Conservation (phyloP, 2,329 filamentous ascomycete species). For the Incumbomyces lentus region DNA sequence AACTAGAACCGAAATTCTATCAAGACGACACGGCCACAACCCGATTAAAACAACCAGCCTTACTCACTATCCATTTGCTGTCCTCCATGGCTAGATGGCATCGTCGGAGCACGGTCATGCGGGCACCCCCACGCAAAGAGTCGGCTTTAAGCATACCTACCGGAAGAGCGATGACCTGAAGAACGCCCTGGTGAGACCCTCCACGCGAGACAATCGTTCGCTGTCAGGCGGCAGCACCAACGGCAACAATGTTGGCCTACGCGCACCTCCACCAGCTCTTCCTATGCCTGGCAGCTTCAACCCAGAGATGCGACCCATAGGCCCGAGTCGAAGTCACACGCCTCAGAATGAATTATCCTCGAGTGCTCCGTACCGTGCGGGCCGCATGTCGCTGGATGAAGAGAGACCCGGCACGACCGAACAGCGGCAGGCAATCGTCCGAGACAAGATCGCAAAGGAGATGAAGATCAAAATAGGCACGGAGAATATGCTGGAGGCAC, state of each 20-base stretch:
- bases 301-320: slow-evolving; percentile 66
- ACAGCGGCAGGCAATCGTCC: slow-evolving; percentile 62
- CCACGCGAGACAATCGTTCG: slow-evolving; percentile 45
- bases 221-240: slow-evolving; percentile 51
- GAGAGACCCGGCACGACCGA: slow-evolving; percentile 53
- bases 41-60: not conserved
- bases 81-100: slow-evolving; percentile 22
- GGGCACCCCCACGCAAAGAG: slow-evolving; percentile 24
- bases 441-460: slow-evolving; percentile 84
- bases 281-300: slow-evolving; percentile 77
- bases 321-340: slow-evolving; percentile 51
- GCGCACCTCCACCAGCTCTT: slow-evolving; percentile 43
- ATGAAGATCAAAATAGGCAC: slow-evolving; percentile 97
- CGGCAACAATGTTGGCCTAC: slow-evolving; percentile 50
- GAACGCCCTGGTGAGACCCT: slow-evolving; percentile 21
- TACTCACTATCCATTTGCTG: not conserved
- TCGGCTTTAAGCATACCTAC: slow-evolving; percentile 17
- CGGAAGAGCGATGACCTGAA: slow-evolving; percentile 30
- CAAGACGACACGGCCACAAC: not conserved
- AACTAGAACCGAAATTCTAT: not conserved
- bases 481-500: slow-evolving; percentile 91
- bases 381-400: slow-evolving; percentile 39
- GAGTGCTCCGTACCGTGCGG: slow-evolving; percentile 44
- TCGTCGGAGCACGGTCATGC: slow-evolving; percentile 22
- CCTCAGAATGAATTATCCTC: slow-evolving; percentile 34